Percentiles rank a stretch among this genome's conserved stretches.
These are phyloP conservation scores for Penicillium riverlandense DNA, from an alignment of 495 filamentous ascomycete genomes.

Conservation along the genomic window DNA sequence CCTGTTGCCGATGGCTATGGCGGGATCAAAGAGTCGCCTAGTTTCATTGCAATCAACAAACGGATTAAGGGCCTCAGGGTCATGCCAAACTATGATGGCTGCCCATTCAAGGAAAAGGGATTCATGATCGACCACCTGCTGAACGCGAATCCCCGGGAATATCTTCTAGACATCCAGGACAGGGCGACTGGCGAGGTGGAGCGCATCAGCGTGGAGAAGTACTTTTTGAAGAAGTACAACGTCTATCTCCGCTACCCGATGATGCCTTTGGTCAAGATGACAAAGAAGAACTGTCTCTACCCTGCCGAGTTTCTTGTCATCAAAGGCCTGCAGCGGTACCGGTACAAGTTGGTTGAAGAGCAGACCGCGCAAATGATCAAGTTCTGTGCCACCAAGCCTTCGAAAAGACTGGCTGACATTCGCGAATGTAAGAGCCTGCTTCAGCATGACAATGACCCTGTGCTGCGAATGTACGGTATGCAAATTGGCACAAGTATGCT, in stretches of 20 bases:
- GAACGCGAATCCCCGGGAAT: slow-evolving; percentile 44
- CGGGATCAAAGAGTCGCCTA: slow-evolving; percentile 9
- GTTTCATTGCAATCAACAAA: slow-evolving; percentile 24
- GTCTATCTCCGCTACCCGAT: slow-evolving; percentile 43
- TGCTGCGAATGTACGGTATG: slow-evolving; percentile 62
- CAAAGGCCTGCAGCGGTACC: slow-evolving; percentile 64
- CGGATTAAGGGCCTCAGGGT: slow-evolving; percentile 62
- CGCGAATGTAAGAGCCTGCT: slow-evolving; percentile 57
- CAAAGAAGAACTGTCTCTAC: slow-evolving; percentile 54
- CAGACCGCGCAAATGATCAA: slow-evolving; percentile 79
- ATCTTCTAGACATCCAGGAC: slow-evolving; percentile 51
- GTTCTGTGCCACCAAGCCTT: slow-evolving; percentile 64
- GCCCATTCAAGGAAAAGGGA: slow-evolving; percentile 30
- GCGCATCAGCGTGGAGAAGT: slow-evolving; percentile 50
- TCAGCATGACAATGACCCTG: slow-evolving; percentile 59
- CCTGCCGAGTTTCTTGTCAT: slow-evolving; percentile 71
- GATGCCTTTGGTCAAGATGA: slow-evolving; percentile 66
- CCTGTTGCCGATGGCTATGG: slow-evolving; percentile 16
- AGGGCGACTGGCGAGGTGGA: slow-evolving; percentile 32
- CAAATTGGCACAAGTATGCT: slow-evolving; percentile 55
- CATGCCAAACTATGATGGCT: slow-evolving; percentile 50
- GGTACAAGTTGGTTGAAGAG: slow-evolving; percentile 63
- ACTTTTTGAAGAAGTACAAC: slow-evolving; percentile 63
- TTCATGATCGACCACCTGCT: slow-evolving; percentile 61
- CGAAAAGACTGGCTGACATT: slow-evolving; percentile 54